These are phyloP conservation scores for Mycena leptocephala DNA, from an alignment of 768 basidiomycete genomes.

Conservation along the genomic window DNA sequence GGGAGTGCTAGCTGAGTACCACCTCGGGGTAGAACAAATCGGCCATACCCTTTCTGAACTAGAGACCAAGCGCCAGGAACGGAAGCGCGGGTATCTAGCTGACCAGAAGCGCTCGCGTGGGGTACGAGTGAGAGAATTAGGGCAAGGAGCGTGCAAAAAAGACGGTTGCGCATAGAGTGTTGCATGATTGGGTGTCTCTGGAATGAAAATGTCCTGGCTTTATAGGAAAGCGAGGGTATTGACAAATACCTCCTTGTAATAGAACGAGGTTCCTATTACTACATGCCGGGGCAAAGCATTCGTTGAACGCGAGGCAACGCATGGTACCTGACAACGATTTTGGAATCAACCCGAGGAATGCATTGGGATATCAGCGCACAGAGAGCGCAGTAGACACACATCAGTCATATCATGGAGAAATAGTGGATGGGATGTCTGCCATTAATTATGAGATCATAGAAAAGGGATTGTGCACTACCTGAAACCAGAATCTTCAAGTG, in stretches of 20 bases:
- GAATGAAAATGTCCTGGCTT: not conserved
- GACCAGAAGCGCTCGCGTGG: not conserved
- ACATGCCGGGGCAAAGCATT: not conserved
- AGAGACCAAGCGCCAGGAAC: constrained; percentile 26
- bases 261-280: not conserved
- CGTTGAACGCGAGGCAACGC: not conserved
- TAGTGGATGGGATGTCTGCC: constrained; percentile 16
- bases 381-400: not conserved
- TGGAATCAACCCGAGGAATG: not conserved
- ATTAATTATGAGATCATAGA: not conserved
- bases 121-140: not conserved
- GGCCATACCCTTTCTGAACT: constrained; percentile 19
- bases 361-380: constrained; percentile 14
- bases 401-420: not conserved
- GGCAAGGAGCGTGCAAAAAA: not conserved
- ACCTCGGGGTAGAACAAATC: not conserved
- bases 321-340: constrained; percentile 1
- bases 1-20: not conserved
- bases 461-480: not conserved
- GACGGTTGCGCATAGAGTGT: not conserved
- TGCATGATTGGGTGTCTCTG: not conserved
- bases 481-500: not conserved
- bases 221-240: not conserved
- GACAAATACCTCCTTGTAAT: not conserved
- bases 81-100: constrained; percentile 23